Evolutionary conservation across 371 early-diverging fungal species (phyloP).

Genomic region (Mortierella sp.): DNA sequence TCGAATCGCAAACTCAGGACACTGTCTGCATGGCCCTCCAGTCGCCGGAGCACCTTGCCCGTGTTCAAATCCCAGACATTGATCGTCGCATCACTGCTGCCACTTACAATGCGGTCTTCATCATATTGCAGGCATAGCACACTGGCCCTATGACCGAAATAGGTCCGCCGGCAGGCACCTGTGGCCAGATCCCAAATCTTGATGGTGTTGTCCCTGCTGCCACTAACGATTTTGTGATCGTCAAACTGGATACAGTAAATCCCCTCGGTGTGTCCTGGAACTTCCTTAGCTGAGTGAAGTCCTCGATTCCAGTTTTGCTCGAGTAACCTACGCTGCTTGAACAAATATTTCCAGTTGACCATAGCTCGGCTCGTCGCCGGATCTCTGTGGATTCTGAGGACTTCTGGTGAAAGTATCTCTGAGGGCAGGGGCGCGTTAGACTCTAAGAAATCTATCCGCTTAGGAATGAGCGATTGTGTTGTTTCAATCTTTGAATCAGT

Average conservation of each 20-base stretch:
- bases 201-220: constrained; percentile 86
- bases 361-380: constrained; percentile 37
- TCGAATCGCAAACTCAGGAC: constrained; percentile 79
- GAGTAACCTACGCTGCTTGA: constrained; percentile 65
- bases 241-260: constrained; percentile 94
- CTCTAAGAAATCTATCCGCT: constrained; percentile 19
- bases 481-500: background rate
- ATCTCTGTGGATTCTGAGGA: constrained; percentile 44
- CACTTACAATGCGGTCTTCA: constrained; percentile 79
- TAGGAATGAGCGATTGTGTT: constrained; percentile 7
- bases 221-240: constrained; percentile 74
- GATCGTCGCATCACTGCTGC: constrained; percentile 84
- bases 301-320: constrained; percentile 79
- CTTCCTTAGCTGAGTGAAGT: constrained; percentile 62
- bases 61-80: constrained; percentile 84
- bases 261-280: constrained; percentile 89
- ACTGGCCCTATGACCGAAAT: constrained; percentile 82
- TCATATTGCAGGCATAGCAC: constrained; percentile 89
- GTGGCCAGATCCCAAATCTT: constrained; percentile 85
- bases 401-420: constrained; percentile 17
- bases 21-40: constrained; percentile 73
- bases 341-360: constrained; percentile 79
- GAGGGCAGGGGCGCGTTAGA: constrained; percentile 28
- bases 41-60: constrained; percentile 66
- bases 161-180: constrained; percentile 65